Base-by-base conservation (phyloP, 2,329 filamentous ascomycete genomes). In the Pseudocercospora fijiensis region DNA sequence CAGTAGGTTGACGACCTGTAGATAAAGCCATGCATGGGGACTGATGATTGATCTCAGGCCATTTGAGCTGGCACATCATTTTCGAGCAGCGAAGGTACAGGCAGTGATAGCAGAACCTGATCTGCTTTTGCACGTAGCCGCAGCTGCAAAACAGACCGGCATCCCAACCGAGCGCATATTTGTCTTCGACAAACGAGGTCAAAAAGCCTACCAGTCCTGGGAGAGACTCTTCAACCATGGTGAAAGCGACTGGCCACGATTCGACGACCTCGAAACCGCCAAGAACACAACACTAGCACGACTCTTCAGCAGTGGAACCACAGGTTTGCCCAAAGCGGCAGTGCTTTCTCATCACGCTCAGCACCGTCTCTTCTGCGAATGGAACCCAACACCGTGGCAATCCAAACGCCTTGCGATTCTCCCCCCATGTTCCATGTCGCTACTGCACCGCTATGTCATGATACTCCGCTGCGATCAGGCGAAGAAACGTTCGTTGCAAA, bases 251-350 rank as follows among this genome's bases (percentile, higher is more conserved):
- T 86, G 80, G 83, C 68, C 77, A 16, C 74, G 73, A 4, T 83
- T 81, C 71, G 71, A 81, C 65, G 76, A 77, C 63, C 75, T 71
- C 69, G 72, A 70, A n/a, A 72, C 58, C 24, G 77, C 75, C 62
- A 79, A 77, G 67, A 77, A 72, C 64, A 87, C 80, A 2, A 77
- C 75, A 8, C 85, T 78, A n/a, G 82, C 73, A 66, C 78, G 78
- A 66, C 75, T 78, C 5, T 86, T 85, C 67, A 86, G 81, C 67
- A 84, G 81, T 57, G 86, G 86, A 0, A 88, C 86, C 0, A 87
- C 85, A 0, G 73, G 73, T 3, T 73, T 87, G 2, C 85, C 86
- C 0, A 89, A 88, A 70, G 85, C 84, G 0, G 82, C 83, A 11
- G 80, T 81, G 65, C 70, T 87, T 47, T 83, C 84, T 0, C 87